Evolutionary conservation across 352 stramenopile genomes (phyloP).

Genomic region (Elongisporangium prolatum): DNA sequence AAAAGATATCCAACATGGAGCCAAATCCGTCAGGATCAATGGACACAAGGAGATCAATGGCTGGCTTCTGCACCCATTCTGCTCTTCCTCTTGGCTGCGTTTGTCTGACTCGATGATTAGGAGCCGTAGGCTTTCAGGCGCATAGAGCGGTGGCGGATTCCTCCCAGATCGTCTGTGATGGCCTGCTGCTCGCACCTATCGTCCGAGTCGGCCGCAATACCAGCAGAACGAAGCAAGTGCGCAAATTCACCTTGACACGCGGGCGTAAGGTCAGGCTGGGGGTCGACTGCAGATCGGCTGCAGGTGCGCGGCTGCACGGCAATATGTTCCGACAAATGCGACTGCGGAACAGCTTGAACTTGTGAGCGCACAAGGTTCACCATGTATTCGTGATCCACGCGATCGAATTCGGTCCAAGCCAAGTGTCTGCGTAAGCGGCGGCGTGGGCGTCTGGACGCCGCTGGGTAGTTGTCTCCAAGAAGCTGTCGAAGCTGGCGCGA

Average conservation of each 20-base stretch:
- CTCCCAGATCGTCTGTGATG: conserved; percentile 33
- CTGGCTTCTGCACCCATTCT: no score
- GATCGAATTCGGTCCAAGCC: conserved; percentile 38
- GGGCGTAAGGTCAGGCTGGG: conserved; percentile 27
- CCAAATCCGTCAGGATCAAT: no score
- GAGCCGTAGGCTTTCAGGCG: no score
- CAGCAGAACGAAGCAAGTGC: conserved; percentile 35
- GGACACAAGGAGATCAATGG: no score
- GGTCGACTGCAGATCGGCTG: background rate
- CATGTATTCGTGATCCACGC: conserved; percentile 41
- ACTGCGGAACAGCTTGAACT: conserved; percentile 11
- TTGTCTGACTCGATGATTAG: no score
- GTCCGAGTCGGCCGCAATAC: conserved; percentile 38
- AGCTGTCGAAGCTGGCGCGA: conserved; percentile 17
- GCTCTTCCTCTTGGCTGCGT: no score
- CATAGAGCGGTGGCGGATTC: conserved; percentile 15
- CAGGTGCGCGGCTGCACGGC: background rate
- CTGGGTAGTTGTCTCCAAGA: conserved; percentile 12
- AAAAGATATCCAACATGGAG: no score
- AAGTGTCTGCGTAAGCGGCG: conserved; percentile 11
- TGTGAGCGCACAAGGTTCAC: conserved; percentile 21
- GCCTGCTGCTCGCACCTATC: conserved; percentile 21
- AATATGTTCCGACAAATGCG: conserved; percentile 1
- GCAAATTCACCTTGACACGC: conserved; percentile 37
- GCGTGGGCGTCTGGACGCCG: conserved; percentile 13